Conservation (phyloP, 176 grass and related monocot species). For the Thalia dealbata region DNA sequence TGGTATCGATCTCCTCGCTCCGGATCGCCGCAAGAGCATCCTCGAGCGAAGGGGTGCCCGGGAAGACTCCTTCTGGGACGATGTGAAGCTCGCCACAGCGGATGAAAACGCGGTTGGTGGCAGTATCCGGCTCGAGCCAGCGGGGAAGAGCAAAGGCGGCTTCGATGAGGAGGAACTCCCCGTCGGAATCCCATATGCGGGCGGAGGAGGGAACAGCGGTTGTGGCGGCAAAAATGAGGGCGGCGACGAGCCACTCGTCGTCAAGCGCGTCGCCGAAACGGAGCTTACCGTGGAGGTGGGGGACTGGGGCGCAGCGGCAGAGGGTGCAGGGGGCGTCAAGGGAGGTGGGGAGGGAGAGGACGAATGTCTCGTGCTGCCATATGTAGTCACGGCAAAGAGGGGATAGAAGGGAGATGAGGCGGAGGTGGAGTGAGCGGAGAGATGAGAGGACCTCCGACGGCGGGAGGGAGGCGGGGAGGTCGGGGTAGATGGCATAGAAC, state of each 20-base stretch:
- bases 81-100: constrained; percentile 71
- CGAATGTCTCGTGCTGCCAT: constrained; percentile 63
- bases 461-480: constrained; percentile 19
- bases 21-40: constrained; percentile 43
- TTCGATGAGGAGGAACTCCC: constrained; percentile 97
- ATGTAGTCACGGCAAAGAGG: constrained; percentile 51
- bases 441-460: constrained; percentile 19
- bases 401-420: constrained; percentile 39
- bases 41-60: constrained; percentile 31
- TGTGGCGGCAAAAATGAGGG: constrained; percentile 64
- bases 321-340: constrained; percentile 36
- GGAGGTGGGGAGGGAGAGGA: constrained; percentile 43
- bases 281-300: constrained; percentile 70
- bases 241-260: constrained; percentile 77
- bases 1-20: constrained; percentile 40
- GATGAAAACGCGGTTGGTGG: constrained; percentile 73
- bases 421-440: constrained; percentile 56
- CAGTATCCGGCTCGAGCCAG: constrained; percentile 67
- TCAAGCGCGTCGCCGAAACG: constrained; percentile 70
- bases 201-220: constrained; percentile 29
- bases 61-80: constrained; percentile 44
- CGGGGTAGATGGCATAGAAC: constrained; percentile 74
- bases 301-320: constrained; percentile 41
- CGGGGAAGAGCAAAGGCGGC: constrained; percentile 70
- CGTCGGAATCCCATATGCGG: constrained; percentile 78